These are phyloP conservation scores for Stachybotrys elegans DNA, from an alignment of 2,329 filamentous ascomycete genomes.

Conservation along the genomic window DNA sequence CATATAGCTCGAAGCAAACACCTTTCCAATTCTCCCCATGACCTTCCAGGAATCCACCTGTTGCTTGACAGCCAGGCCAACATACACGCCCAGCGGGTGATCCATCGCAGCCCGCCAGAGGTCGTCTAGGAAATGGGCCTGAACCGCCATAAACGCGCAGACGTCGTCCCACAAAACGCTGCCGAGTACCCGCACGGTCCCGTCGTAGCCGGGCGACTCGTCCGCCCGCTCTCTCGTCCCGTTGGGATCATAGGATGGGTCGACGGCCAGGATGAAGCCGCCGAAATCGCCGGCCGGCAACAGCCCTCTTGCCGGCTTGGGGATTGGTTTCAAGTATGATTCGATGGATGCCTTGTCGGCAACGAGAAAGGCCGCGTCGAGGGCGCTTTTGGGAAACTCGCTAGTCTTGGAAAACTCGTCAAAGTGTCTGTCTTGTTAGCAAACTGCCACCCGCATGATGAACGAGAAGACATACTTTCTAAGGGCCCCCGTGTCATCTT, in stretches of 20 bases:
- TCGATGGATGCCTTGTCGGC: conserved; percentile 18
- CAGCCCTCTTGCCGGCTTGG: conserved; percentile 1
- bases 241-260: conserved; percentile 1
- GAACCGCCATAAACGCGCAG: conserved; percentile 9
- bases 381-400: neutral
- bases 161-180: conserved; percentile 20
- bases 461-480: conserved; percentile 13
- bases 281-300: conserved; percentile 1
- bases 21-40: neutral
- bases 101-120: conserved; percentile 18
- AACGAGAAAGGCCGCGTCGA: conserved; percentile 10
- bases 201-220: conserved; percentile 14
- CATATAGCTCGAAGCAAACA: neutral
- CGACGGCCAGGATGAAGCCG: conserved; percentile 15
- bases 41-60: neutral
- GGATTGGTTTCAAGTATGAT: conserved; percentile 15
- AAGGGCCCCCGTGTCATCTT: conserved; percentile 14
- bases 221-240: neutral
- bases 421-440: conserved; percentile 8
- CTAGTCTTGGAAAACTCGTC: neutral
- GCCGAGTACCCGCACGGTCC: conserved; percentile 13
- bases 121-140: conserved; percentile 8
- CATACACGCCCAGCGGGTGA: conserved; percentile 11
- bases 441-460: too few species aligned
- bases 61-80: conserved; percentile 8